These are phyloP conservation scores for Trichocomaceae sp. DNA, from an alignment of 2,329 filamentous ascomycete genomes.

Conservation along the genomic window DNA sequence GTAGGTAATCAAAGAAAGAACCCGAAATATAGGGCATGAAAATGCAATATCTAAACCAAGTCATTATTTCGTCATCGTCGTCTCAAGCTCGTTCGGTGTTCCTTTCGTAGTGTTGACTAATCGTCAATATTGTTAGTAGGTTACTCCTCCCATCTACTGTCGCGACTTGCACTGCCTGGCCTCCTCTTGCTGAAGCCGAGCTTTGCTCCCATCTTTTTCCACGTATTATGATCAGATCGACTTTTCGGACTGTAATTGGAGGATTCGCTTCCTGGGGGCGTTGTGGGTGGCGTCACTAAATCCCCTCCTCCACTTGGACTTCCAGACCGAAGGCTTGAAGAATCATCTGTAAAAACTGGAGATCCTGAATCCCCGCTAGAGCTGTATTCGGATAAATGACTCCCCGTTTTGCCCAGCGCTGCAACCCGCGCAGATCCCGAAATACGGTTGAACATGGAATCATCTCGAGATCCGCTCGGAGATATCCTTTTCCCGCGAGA, in stretches of 20 bases:
- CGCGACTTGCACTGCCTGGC: constrained; percentile 20
- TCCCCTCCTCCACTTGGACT: constrained; percentile 32
- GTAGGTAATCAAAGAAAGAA: neutral
- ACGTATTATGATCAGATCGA: constrained; percentile 44
- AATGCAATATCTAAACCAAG: constrained; percentile 1
- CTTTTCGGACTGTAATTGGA: constrained; percentile 29
- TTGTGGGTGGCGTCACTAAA: constrained; percentile 47
- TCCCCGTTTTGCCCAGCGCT: constrained; percentile 27
- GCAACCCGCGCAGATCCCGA: constrained; percentile 21
- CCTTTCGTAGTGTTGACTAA: neutral
- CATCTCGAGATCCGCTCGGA: constrained; percentile 23
- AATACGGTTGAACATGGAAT: constrained; percentile 19
- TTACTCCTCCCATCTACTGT: constrained; percentile 19
- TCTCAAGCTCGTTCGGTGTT: neutral
- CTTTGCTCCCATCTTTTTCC: constrained; percentile 50
- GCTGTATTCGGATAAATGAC: constrained; percentile 30
- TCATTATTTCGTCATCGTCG: constrained; percentile 8
- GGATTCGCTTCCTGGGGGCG: constrained; percentile 42
- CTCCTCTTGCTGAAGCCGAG: constrained; percentile 39
- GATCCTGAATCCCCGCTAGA: constrained; percentile 36
- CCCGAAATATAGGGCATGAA: neutral
- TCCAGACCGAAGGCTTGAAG: constrained; percentile 37
- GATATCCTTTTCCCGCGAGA: constrained; percentile 15
- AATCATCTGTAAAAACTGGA: constrained; percentile 41
- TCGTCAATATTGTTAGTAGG: neutral